A percentile compares a stretch with the other conserved stretches of the same genome.
phyloP scores from a whole-genome alignment of 78 protist species.

The Guillardia theta region DNA sequence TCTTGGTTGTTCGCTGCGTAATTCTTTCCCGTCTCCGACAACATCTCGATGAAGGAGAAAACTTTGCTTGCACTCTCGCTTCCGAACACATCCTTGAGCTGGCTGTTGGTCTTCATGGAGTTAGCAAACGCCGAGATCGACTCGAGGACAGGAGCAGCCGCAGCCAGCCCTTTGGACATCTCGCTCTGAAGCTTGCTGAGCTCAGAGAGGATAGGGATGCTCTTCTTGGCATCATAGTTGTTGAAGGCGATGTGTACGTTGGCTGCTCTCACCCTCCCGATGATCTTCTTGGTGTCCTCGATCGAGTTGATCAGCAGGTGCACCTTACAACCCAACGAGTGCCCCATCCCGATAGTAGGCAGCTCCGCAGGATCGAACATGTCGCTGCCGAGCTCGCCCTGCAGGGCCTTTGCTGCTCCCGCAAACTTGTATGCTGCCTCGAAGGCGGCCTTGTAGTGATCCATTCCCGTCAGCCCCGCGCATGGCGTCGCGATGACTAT shows the following conservation, averaged over 20 bases:
- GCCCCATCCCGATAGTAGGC: neutral
- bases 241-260: slow-evolving; percentile 5
- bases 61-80: neutral
- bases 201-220: neutral
- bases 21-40: neutral
- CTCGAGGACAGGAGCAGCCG: neutral
- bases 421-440: slow-evolving; percentile 8
- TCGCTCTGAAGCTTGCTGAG: neutral
- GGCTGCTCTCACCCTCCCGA: neutral
- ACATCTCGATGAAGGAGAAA: neutral
- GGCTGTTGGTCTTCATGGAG: neutral
- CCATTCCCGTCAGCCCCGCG: neutral
- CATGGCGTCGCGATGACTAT: neutral
- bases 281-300: neutral
- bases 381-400: neutral
- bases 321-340: slow-evolving; percentile 16
- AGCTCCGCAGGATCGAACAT: neutral
- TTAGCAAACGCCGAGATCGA: neutral
- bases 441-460: neutral
- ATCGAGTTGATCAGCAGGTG: neutral
- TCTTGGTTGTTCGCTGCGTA: neutral
- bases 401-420: neutral
- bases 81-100: neutral
- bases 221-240: neutral
- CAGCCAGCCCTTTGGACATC: neutral